Base-by-base conservation (phyloP, 352 stramenopile genomes). In the Phytophthora quininea region DNA sequence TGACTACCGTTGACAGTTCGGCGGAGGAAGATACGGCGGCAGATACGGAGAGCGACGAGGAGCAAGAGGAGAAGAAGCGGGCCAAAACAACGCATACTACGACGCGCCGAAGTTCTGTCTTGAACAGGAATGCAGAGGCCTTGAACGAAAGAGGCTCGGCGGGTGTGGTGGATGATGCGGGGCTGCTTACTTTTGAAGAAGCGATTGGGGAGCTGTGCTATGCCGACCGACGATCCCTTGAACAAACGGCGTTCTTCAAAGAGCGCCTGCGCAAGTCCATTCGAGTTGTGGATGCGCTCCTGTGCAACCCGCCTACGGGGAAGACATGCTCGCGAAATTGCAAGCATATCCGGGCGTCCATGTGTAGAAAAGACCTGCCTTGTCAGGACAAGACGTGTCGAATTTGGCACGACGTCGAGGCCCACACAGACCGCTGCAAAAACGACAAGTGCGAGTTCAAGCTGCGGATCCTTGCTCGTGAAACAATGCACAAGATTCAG, bases 401-500 rank as follows among this genome's bases (percentile, higher is more conserved):
- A 24, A 74, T 90, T 27, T 91, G 83, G 83, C 81, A 90, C 56
- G 81, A 92, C 40, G 83, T 92, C 8, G 81, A 92, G 51, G 81
- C 83, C 2, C 81, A 92, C 57, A 90, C 77, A 6, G 83, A 90
- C 37, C 75, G 74, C 50, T 92, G 83, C 54, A 61, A 81, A 51
- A 89, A 92, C 57, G 48, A 57, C 4, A 70, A 87, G 29, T 92
- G 83, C 59, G 83, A 92, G 69, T 88, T 92, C 64, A 86, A 84
- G 40, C 85, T 79, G 52, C 81, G 83, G 19, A 79, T 92, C 49
- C 74, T 92, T 62, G 62, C 86, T 29, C 81, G 83, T 30, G 83
- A 92, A 63, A 92, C 77, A 30, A 88, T 90, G 81, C 83, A 90
- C 76, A 92, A 90, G 37, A 76, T 90, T 46, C 65, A 89, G 47